Evolutionary conservation across 1,139 yeast genomes (phyloP), one percentile per base, ranked within the genome.

Genomic region (Yamadazyma membranifaciens): DNA sequence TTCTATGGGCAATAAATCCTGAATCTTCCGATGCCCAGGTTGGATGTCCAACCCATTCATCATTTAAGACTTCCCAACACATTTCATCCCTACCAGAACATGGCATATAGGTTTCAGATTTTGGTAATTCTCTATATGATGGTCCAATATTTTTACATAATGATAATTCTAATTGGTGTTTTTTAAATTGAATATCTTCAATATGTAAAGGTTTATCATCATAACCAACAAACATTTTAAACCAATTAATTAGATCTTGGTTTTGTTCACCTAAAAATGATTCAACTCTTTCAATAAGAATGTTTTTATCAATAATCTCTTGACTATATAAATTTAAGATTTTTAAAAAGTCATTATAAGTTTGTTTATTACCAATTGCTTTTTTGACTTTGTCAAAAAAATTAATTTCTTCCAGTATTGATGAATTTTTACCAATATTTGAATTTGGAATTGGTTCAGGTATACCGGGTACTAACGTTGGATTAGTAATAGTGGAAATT

Each of bases 11-110:
- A 59, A 92, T 91, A 57, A 91, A 92, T 0, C 98, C 98, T 17
- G 96, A 87, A 60, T 94, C 98, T 63, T 92, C 98, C 1, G 98
- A 91, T 1, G 98, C 98, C 98, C 98, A 94, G 6, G 96, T 95
- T 30, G 99, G 99, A 63, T 91, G 98, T 2, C 97, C 97, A 20
- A 92, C 98, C 98, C 98, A 94, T 64, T 92, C 98, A 60, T 92
- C 98, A 62, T 92, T 92, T 52, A 94, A 75, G 20, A 92, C 96
- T 60, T 92, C 98, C 98, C 98, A 91, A 60, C 98, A 94, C 94
- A 94, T 87, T 57, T 91, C 98, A 62, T 94, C 99, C 52, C 98
- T 80, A 17, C 98, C 98, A 9, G 96, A 87, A 57, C 98, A 91
- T 14, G 98, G 98, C 96, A 91, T 89, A 57, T 82, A 87, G 0